Evolutionary conservation across 805 yeast species (phyloP), one percentile per base, ranked within the genome.

Genomic region (Saccharomycopsis malanga): DNA sequence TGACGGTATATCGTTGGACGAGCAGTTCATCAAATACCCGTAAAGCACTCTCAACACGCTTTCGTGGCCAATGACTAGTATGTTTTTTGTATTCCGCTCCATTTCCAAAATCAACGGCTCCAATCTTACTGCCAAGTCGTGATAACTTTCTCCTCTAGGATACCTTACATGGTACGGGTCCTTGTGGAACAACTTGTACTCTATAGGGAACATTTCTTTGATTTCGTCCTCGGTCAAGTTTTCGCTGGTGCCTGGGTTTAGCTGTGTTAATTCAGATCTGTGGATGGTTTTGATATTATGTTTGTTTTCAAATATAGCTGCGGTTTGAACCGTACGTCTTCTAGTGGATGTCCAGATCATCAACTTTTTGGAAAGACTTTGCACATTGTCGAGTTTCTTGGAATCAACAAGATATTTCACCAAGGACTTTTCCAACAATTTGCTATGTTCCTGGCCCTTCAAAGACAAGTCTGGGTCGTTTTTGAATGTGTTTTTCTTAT

Each of bases 331-430:
- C 0, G 97, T 87, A 59, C 96, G 76, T 54, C 77, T 72, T 53
- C 96, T 76, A 3, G 91, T 87, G 1, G 98, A 94, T 1, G 97
- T 88, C 96, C 98, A 91, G n/a, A 93, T 89, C 3, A 81, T 15
- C 79, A 57, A 89, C 71, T 4, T 29, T 37, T 42, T 45, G 34
- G 7, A 9, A 15, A 12, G 24, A 34, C 9, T 32, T 27, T 14
- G 38, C 51, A 47, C 61, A 62, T 49, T 66, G 64, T 47, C 67
- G 67, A 25, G 58, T 56, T 39, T 69, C 54, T 29, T 56, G 46
- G 12, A 54, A 23, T 39, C 50, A 40, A 34, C 56, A 56, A 60
- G 67, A 9, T 63, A 53, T 3, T 61, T 54, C 3, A 69, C 55
- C 44, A 91, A 66, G 0, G 91, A 73, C 27, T 71, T 66, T 9